Evolutionary conservation across 805 yeast species (phyloP), one percentile per base, ranked within the genome.

Genomic region (Kluyveromyces lactis): DNA sequence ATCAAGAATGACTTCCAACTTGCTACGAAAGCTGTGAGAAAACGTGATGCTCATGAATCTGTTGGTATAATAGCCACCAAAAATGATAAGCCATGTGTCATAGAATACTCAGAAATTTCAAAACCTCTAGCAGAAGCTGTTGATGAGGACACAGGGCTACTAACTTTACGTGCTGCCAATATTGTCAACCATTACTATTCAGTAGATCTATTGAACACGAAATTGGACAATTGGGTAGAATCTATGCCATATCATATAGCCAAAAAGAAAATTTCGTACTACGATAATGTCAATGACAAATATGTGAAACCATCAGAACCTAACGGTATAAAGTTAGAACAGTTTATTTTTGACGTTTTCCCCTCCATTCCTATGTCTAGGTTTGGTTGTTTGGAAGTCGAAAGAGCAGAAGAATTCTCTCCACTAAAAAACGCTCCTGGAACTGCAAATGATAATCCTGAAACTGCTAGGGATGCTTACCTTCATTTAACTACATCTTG

Each of bases 181-280:
- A 92, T 92, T 47, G 99, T 92, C 40, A 92, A 92, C 60, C 98
- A 92, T 63, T 92, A 89, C 63, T 92, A 90, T 63, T 80, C 89
- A 3, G 85, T 85, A 33, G 81, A 73, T n/a, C 74, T 87, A 52
- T 67, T 92, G 52, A 60, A 64, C 19, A 48, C 64, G 24, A 68
- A 68, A 63, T 68, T 87, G 44, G 80, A 82, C 4, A 55, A 67
- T 21, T 89, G 96, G 96, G 72, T 77, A 47, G 58, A 73, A 3
- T 68, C 62, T 49, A 71, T 92, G 55, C 97, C 97, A n/a, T 90
- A 81, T 67, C 99, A 92, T 62, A 76, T 90, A 56, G 98, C 99
- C 17, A 75, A 72, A 58, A 92, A 92, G 73, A 90, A 87, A 67
- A 86, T 92, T 46, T 77, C 86, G 2, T 64, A 61, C 39, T 71